Conservation (phyloP, 1,139 yeast genomes). For the Hansenula sp. region DNA sequence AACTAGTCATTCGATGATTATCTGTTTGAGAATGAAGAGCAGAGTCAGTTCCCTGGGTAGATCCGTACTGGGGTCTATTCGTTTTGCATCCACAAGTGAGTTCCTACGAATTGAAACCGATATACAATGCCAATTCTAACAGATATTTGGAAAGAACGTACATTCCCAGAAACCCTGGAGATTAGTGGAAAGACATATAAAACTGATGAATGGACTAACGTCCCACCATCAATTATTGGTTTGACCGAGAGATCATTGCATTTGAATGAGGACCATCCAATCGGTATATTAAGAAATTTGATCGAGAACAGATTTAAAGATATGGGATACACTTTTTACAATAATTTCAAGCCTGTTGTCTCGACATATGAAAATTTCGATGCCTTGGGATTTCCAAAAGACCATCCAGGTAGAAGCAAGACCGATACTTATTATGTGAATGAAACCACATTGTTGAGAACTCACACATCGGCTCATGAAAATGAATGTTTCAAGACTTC, state of each 20-base stretch:
- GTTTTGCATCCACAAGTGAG: background rate
- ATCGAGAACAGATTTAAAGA: constrained; percentile 65
- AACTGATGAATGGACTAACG: constrained; percentile 82
- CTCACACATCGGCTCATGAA: constrained; percentile 98
- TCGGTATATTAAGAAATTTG: constrained; percentile 76
- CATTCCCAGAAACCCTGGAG: constrained; percentile 29
- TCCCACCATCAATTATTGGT: constrained; percentile 68
- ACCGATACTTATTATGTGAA: constrained; percentile 93
- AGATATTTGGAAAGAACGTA: background rate
- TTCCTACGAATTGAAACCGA: no score
- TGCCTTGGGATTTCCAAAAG: constrained; percentile 82
- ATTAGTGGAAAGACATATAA: constrained; percentile 51
- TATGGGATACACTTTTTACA: constrained; percentile 76
- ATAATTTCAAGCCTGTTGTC: constrained; percentile 81
- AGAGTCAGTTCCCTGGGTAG: background rate
- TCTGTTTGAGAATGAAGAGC: no score
- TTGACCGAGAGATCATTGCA: constrained; percentile 75
- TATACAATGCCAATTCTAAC: background rate
- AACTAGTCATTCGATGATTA: no score
- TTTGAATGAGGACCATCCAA: constrained; percentile 73
- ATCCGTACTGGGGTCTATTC: background rate
- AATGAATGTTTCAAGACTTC: constrained; percentile 69
- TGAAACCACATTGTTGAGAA: constrained; percentile 64
- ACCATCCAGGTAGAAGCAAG: constrained; percentile 91
- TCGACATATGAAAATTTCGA: constrained; percentile 84